Evolutionary conservation across 139 green algal genomes (phyloP).

Genomic region (Picochlorum sp.): DNA sequence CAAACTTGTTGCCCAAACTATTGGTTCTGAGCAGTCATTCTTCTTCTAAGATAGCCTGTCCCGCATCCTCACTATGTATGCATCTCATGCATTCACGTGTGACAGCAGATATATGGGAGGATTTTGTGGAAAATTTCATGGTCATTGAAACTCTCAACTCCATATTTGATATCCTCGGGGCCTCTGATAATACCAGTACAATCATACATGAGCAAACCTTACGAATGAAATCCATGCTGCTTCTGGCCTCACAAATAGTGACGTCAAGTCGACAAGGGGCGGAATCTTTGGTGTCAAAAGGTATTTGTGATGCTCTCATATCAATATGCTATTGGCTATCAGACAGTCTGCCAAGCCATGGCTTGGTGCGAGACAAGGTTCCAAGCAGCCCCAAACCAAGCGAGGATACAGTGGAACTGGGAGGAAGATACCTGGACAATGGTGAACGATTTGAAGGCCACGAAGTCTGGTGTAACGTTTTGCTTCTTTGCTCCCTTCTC

Average conservation of each 20-base stretch:
- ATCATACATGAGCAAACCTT: neutral
- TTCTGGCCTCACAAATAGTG: neutral
- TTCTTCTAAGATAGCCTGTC: no score
- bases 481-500: constrained; percentile 18
- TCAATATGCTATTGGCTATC: constrained; percentile 5
- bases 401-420: neutral
- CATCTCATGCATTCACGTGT: no score
- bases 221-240: neutral
- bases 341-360: constrained; percentile 4
- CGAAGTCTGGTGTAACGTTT: constrained; percentile 27
- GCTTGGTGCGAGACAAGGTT: neutral
- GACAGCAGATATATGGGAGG: no score
- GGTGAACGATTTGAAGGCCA: constrained; percentile 9
- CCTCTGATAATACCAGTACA: neutral
- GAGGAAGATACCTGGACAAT: neutral
- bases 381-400: neutral
- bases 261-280: neutral
- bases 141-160: neutral
- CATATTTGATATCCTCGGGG: neutral
- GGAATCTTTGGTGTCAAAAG: neutral
- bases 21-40: no score
- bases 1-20: no score
- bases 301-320: neutral
- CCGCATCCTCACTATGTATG: no score
- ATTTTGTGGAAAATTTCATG: no score